These are phyloP conservation scores for Eimeria tenella DNA, from an alignment of 169 alveolate species.

Conservation along the genomic window DNA sequence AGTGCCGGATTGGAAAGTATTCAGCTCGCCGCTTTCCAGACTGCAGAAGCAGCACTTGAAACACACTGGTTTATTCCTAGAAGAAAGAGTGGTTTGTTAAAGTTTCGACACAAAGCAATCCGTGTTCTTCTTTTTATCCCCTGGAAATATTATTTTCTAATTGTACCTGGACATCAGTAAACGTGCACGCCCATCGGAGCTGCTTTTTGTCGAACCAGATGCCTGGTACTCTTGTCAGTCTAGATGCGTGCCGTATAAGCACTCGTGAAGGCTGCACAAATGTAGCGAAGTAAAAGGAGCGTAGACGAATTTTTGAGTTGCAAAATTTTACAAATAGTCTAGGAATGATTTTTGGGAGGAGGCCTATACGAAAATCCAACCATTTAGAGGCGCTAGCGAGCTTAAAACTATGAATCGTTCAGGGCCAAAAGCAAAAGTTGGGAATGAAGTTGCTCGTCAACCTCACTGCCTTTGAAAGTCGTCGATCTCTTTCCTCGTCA, in stretches of 20 bases:
- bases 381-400: too few species aligned
- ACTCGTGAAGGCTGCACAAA: constrained; percentile 67
- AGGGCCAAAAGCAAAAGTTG: too few species aligned
- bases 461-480: constrained; percentile 77
- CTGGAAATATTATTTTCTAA: too few species aligned
- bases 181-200: constrained; percentile 81
- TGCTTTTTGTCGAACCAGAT: constrained; percentile 82
- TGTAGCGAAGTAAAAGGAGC: too few species aligned
- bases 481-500: constrained; percentile 74
- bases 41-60: not conserved
- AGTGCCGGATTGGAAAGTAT: constrained; percentile 73
- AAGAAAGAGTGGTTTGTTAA: too few species aligned
- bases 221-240: constrained; percentile 79
- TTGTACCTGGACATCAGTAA: constrained; percentile 44
- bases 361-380: too few species aligned
- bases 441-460: not conserved
- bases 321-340: not conserved
- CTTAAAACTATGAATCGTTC: too few species aligned
- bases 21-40: constrained; percentile 75
- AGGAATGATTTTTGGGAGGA: not conserved
- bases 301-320: too few species aligned
- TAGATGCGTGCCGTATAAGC: constrained; percentile 77
- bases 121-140: too few species aligned
- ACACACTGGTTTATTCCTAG: too few species aligned
- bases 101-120: too few species aligned